Evolutionary conservation across 352 stramenopile genomes (phyloP).

Genomic region (Phytophthora tubulina): DNA sequence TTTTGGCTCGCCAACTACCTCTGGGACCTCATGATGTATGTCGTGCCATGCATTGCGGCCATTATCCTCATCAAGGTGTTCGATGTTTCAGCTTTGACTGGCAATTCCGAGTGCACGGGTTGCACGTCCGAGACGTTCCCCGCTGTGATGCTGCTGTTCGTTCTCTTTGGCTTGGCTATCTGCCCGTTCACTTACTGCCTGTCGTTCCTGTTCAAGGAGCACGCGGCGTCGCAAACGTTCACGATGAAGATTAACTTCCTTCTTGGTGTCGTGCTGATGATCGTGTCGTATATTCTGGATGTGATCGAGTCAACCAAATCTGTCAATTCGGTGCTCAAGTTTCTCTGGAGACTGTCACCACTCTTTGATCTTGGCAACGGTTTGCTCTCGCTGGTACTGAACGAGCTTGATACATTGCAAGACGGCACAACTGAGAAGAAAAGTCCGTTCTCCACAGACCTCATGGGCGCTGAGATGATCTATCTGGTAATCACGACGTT

Average conservation of each 20-base stretch:
- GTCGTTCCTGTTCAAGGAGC: constrained; percentile 63
- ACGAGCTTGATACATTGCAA: constrained; percentile 38
- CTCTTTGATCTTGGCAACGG: constrained; percentile 52
- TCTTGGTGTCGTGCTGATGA: constrained; percentile 59
- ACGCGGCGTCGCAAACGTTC: constrained; percentile 59
- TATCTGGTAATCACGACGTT: constrained; percentile 44
- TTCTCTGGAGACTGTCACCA: constrained; percentile 70
- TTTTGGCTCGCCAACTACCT: constrained; percentile 97
- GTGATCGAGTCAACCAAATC: constrained; percentile 47
- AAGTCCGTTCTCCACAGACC: constrained; percentile 53
- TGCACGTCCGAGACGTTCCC: constrained; percentile 48
- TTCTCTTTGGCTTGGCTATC: constrained; percentile 57
- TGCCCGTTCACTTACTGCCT: constrained; percentile 62
- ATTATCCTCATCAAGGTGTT: constrained; percentile 53
- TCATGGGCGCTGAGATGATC: constrained; percentile 62
- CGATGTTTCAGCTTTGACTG: constrained; percentile 48
- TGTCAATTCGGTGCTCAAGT: constrained; percentile 57
- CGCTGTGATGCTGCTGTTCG: constrained; percentile 55
- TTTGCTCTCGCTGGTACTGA: constrained; percentile 41
- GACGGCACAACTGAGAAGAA: constrained; percentile 42
- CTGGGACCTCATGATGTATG: constrained; percentile 93
- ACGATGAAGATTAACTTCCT: constrained; percentile 69
- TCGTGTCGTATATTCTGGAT: constrained; percentile 57
- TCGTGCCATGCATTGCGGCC: constrained; percentile 58
- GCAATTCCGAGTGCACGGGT: constrained; percentile 41